These are phyloP conservation scores for Stromatinia cepivora DNA, from an alignment of 2,329 filamentous ascomycete genomes.

Conservation along the genomic window DNA sequence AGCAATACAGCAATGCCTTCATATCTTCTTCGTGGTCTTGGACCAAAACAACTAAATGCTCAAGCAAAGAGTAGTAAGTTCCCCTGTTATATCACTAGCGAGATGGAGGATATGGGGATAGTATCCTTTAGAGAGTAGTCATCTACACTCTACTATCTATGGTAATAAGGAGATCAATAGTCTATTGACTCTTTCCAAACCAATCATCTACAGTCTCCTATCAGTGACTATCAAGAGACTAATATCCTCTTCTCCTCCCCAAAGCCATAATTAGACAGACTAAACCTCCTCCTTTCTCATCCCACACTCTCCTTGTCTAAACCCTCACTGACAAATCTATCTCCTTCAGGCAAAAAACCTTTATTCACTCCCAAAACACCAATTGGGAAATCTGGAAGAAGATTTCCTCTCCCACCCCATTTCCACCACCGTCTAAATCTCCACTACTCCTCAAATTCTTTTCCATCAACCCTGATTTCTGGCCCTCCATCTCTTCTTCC, in stretches of 20 bases:
- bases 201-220: neutral
- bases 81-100: neutral
- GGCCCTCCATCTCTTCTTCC: neutral
- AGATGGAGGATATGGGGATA: neutral
- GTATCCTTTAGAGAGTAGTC: too few species aligned
- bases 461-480: neutral
- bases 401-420: neutral
- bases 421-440: neutral
- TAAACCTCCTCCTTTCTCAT: neutral
- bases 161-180: accelerated
- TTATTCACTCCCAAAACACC: neutral
- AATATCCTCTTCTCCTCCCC: neutral
- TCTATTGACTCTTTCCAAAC: too few species aligned
- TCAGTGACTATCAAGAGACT: neutral
- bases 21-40: neutral
- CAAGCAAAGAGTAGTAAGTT: neutral
- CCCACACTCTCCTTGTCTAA: neutral
- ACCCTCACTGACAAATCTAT: neutral
- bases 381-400: neutral
- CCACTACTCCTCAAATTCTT: neutral
- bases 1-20: too few species aligned
- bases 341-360: neutral
- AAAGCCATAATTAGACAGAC: neutral
- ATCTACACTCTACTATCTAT: neutral
- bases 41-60: neutral